Evolutionary conservation across 805 yeast genomes (phyloP), one percentile per base, ranked within the genome.

Genomic region (Wickerhamomyces strasburgensis): DNA sequence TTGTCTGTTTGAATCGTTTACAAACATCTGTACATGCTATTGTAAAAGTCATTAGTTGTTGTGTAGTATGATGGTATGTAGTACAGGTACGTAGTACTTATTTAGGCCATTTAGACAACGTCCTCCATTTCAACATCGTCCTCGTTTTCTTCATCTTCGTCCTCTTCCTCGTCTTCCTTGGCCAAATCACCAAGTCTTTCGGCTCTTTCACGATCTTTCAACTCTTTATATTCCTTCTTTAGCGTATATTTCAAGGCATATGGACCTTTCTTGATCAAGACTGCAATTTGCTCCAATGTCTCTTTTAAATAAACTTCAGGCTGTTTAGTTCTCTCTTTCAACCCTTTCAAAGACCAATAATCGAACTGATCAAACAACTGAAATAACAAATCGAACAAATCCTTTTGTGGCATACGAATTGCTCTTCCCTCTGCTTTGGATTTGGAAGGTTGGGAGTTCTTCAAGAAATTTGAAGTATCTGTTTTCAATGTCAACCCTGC

Each of bases 301-400:
- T 89, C 96, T 56, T 89, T 87, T 46, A 93, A 68, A 58, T 85
- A 94, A 15, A 81, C 81, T 58, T 93, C 98, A 2, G 98, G 98
- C 67, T 93, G 98, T 52, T 82, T 80, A 3, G 97, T 88, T 49
- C 95, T 75, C 58, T 93, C 98, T 54, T 87, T 83, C 44, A 93
- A 68, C 27, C 96, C 96, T 62, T 88, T 88, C 71, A 93, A 72
- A 9, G 93, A 80, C 98, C 98, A 93, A 61, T 89, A 93, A 57
- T 90, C 97, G 59, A 84, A 87, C 58, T 89, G 94, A 60, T 88
- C 96, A 61, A 93, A 93, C 52, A 90, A 68, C 49, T 83, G 74
- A 75, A 93, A 93, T 49, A 93, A 65, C 48, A 85, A 65, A 61
- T 89, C 96, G 71, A 90, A 73, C 40, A 93, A 73, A 46, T 88